Conservation (phyloP, 2,329 filamentous ascomycete genomes). For the Fusarium sp. region DNA sequence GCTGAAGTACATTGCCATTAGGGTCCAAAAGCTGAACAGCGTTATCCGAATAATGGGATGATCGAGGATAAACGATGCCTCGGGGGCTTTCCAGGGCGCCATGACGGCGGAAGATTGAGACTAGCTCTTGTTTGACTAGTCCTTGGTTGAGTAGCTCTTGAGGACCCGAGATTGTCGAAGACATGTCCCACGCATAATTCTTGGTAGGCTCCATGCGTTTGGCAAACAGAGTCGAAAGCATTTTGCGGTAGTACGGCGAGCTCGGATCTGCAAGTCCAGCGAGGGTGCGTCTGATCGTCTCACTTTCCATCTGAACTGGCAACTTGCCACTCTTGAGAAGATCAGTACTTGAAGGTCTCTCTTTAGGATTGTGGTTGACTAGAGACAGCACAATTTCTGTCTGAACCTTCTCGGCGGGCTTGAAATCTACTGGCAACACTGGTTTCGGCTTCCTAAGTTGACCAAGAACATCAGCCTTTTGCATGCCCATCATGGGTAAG, state of each 20-base stretch:
- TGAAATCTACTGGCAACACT: conserved; percentile 76
- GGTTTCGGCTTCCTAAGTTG: conserved; percentile 74
- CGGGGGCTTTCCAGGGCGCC: conserved; percentile 85
- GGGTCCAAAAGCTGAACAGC: conserved; percentile 83
- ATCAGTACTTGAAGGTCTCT: conserved; percentile 83
- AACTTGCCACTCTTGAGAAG: conserved; percentile 86
- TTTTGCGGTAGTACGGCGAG: conserved; percentile 89
- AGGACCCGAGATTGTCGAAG: conserved; percentile 60
- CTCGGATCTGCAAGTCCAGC: conserved; percentile 81
- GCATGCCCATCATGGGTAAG: conserved; percentile 70
- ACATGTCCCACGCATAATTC: conserved; percentile 81
- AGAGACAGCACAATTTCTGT: conserved; percentile 81
- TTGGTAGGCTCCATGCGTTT: conserved; percentile 80
- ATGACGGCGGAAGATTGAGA: conserved; percentile 84
- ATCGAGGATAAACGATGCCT: conserved; percentile 81
- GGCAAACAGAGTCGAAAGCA: conserved; percentile 85
- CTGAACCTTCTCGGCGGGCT: conserved; percentile 74
- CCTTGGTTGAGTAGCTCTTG: conserved; percentile 75
- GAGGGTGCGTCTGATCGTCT: conserved; percentile 84
- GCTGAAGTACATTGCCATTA: conserved; percentile 85
- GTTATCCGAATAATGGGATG: conserved; percentile 76
- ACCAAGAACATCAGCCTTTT: conserved; percentile 70
- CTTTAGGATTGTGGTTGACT: conserved; percentile 81
- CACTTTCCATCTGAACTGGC: conserved; percentile 91
- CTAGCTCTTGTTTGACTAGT: conserved; percentile 77